These are phyloP conservation scores for Colletotrichum sp. DNA, from an alignment of 2,329 filamentous ascomycete species.

Conservation along the genomic window DNA sequence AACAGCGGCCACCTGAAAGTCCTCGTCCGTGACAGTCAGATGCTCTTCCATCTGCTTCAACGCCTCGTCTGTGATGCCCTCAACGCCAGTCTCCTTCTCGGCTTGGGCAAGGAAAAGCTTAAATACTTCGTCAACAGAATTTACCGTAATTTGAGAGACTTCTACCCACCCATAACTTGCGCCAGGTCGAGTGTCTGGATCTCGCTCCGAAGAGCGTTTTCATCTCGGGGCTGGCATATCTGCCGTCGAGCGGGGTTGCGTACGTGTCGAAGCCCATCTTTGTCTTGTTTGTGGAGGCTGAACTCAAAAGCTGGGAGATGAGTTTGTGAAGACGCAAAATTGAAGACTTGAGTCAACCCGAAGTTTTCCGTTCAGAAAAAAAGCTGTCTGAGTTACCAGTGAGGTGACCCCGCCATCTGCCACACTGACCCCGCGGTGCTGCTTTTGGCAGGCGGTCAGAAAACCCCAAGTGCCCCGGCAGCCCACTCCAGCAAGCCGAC, in stretches of 20 bases:
- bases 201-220: slow-evolving; percentile 79
- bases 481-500: not conserved
- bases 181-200: slow-evolving; percentile 78
- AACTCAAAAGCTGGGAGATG: not conserved
- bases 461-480: not conserved
- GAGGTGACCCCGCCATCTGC: not conserved
- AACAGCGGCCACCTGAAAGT: slow-evolving; percentile 74
- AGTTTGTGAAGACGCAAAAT: not conserved
- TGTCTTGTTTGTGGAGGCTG: not conserved
- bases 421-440: slow-evolving; percentile 1
- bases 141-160: not conserved
- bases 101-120: slow-evolving; percentile 76
- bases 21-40: slow-evolving; percentile 75
- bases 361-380: not conserved
- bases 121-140: not conserved
- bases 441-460: slow-evolving; percentile 8
- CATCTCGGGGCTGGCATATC: slow-evolving; percentile 81
- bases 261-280: not conserved
- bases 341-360: not conserved
- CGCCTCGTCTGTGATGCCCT: slow-evolving; percentile 73
- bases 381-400: not conserved
- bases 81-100: slow-evolving; percentile 80
- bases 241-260: slow-evolving; percentile 63
- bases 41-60: slow-evolving; percentile 79
- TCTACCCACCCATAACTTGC: slow-evolving; percentile 70